Percentiles rank a stretch among this genome's conserved stretches.
Conservation (phyloP, 139 green algal genomes). For the Yamagishiella unicocca region DNA sequence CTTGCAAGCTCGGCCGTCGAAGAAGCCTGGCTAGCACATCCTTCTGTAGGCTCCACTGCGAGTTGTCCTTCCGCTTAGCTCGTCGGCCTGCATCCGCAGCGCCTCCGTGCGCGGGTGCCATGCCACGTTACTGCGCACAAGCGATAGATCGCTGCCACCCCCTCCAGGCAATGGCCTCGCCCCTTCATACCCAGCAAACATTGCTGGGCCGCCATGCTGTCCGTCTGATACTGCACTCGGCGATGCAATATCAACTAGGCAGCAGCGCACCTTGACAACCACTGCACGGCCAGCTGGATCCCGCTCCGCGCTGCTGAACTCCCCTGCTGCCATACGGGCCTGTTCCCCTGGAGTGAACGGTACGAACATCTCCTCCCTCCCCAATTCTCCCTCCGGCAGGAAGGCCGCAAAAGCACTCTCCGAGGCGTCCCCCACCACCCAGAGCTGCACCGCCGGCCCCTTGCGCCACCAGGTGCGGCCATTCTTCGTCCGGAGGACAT, state of each 20-base stretch:
- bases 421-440: neutral
- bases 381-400: neutral
- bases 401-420: neutral
- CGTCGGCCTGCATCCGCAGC: neutral
- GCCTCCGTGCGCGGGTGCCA: no score
- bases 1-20: neutral
- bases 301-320: slow-evolving; percentile 3
- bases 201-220: neutral
- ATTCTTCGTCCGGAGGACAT: neutral
- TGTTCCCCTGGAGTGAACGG: neutral
- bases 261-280: no score
- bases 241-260: no score
- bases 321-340: neutral
- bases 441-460: neutral
- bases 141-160: neutral
- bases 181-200: slow-evolving; percentile 13
- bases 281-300: neutral
- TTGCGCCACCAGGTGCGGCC: neutral
- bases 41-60: neutral
- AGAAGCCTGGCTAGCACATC: neutral
- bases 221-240: no score
- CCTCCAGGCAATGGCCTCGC: neutral
- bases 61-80: neutral
- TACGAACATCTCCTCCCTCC: neutral
- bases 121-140: no score